These are phyloP conservation scores for Immersiella caudata DNA, from an alignment of 495 filamentous ascomycete species.

Conservation along the genomic window DNA sequence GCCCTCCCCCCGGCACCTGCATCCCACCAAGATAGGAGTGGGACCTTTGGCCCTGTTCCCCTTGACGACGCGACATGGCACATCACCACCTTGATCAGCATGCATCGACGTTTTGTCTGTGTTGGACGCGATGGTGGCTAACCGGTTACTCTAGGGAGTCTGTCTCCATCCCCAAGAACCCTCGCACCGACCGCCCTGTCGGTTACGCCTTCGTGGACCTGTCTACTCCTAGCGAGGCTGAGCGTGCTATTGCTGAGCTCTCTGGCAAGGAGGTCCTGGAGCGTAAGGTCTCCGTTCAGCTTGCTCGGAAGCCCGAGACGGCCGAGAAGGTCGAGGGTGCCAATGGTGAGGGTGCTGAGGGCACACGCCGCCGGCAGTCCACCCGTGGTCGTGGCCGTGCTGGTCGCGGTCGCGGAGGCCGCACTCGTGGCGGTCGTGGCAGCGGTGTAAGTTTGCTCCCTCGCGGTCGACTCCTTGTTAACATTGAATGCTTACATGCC, in stretches of 20 bases:
- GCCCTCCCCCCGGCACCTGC: conserved; percentile 5
- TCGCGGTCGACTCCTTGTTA: not conserved
- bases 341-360: conserved; percentile 68
- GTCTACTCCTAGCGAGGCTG: conserved; percentile 88
- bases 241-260: conserved; percentile 89
- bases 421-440: conserved; percentile 72
- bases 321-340: conserved; percentile 74
- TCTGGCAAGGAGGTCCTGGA: conserved; percentile 96
- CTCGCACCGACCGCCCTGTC: conserved; percentile 95
- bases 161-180: conserved; percentile 97
- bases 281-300: conserved; percentile 98
- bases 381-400: conserved; percentile 72
- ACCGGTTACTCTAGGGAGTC: conserved; percentile 71
- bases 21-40: not conserved
- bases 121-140: conserved; percentile 1
- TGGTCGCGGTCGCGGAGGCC: conserved; percentile 70
- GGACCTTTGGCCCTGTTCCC: not conserved
- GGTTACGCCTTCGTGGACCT: conserved; percentile 99
- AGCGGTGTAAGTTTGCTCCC: conserved; percentile 57
- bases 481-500: conserved; percentile 13
- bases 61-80: not conserved
- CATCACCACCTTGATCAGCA: not conserved
- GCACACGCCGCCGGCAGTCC: conserved; percentile 75
- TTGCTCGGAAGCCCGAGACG: conserved; percentile 94
- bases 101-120: not conserved